A percentile compares a stretch with the other conserved stretches of the same genome.
Conservation (phyloP, 306 rosid genomes). For the Glycine latifolia region DNA sequence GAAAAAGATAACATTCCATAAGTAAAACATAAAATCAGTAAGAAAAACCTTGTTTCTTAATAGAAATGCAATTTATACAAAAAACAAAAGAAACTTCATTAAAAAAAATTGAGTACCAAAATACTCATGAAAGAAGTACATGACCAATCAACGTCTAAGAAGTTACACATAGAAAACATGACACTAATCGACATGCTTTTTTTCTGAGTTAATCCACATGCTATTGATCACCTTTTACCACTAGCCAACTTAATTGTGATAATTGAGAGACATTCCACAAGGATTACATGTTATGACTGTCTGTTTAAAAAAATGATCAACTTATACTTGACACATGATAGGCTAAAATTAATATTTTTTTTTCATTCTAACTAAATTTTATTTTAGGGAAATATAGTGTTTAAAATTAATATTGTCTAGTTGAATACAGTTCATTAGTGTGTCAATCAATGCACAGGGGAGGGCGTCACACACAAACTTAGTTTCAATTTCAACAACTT, state of each 20-base stretch:
- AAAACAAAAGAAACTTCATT: too few species aligned
- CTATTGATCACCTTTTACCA: background rate
- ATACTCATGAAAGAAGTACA: background rate
- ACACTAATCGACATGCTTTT: background rate
- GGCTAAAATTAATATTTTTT: background rate
- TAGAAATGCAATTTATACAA: too few species aligned
- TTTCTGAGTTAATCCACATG: background rate
- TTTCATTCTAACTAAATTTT: background rate
- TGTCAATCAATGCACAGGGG: conserved; percentile 51
- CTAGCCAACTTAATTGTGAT: background rate
- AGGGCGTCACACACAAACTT: conserved; percentile 86
- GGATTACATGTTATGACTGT: background rate
- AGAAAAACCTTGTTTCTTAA: too few species aligned
- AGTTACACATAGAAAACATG: background rate
- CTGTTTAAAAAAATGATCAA: background rate
- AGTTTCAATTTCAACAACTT: conserved; percentile 84
- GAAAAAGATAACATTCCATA: too few species aligned
- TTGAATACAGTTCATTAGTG: background rate
- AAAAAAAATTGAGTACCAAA: background rate
- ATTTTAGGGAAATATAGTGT: background rate
- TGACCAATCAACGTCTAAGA: background rate
- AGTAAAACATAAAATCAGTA: too few species aligned
- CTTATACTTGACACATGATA: background rate
- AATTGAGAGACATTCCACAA: background rate
- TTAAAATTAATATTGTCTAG: background rate